Base-by-base conservation (phyloP, 371 early-diverging fungal species). In the Mucor irregularis region DNA sequence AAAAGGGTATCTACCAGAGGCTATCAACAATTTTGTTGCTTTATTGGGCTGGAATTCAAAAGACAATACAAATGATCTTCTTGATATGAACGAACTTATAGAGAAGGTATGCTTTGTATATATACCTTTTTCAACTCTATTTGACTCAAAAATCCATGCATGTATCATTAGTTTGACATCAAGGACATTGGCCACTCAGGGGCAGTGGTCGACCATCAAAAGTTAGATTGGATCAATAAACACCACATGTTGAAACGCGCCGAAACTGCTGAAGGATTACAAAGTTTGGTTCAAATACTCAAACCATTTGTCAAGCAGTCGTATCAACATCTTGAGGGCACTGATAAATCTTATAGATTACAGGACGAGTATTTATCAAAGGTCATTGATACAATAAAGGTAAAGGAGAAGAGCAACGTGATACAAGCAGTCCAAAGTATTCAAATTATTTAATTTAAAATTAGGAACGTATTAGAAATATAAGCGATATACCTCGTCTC, bases 21-120 rank as follows among this genome's bases (percentile, higher is more conserved):
- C 96, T 0, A 64, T 97, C 6, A 78, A 90, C 19, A 97, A 95
- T 69, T 95, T 94, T 73, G 88, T 90, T 1, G 94, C 93, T 0
- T 74, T 92, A 16, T 71, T 95, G 11, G 96, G 97, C 22, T 94
- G 95, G 94, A 77, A 84, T 25, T 88, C 93, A 7, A 79, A 74
- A 4, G 49, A 77, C 0, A 67, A 67, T 14, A 50, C 29, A 2
- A 56, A 65, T 16, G 52, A 33, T 0, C 11, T 58, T 1, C 83
- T 86, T 56, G 73, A 80, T 16, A 69, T 92, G 60, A 56, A 83
- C 4, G 87, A 90, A 42, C 64, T 94, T 16, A 78, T 89, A 6
- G 58, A 80, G 28, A 69, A 84, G 39, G 90, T 90, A 78, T 57
- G 70, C 51, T 38, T 5, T 9, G 17, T 31, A 19, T 34, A 11